Evolutionary conservation across 495 filamentous ascomycete genomes (phyloP).

Genomic region (Aspergillus hancockii): DNA sequence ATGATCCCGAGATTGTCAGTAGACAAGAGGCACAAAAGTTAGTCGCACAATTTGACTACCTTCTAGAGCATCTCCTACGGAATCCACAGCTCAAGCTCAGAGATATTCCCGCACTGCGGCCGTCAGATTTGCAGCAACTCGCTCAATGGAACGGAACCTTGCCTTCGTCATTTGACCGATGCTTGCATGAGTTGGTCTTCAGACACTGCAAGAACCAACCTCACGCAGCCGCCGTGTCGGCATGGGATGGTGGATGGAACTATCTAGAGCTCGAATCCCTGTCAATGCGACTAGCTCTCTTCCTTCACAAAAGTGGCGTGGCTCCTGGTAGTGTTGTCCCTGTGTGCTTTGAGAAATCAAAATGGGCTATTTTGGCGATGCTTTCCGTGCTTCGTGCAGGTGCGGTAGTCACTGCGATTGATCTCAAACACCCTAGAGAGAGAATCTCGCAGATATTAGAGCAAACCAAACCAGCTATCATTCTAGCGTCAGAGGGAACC

Average conservation of each 20-base stretch:
- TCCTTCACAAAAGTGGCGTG: conserved; percentile 23
- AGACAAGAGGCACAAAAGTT: background rate
- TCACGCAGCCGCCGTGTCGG: conserved; percentile 18
- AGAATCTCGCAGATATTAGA: conserved; percentile 28
- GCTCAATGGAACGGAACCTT: background rate
- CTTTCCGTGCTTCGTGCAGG: conserved; percentile 51
- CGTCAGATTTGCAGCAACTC: background rate
- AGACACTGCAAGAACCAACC: background rate
- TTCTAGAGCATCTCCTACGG: background rate
- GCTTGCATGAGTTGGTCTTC: background rate
- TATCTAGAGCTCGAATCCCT: conserved; percentile 28
- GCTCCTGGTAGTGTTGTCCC: conserved; percentile 36
- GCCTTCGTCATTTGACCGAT: background rate
- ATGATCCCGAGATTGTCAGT: background rate
- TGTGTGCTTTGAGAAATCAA: conserved; percentile 46
- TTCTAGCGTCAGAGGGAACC: background rate
- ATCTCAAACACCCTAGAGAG: conserved; percentile 43
- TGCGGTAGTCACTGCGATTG: conserved; percentile 46
- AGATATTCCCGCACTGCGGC: background rate
- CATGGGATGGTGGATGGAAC: conserved; percentile 34
- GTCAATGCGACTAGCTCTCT: conserved; percentile 11
- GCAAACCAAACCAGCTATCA: background rate
- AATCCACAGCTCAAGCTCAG: background rate
- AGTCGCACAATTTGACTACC: background rate
- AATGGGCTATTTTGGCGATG: conserved; percentile 39